Percentiles rank a stretch among this genome's conserved stretches.
These are phyloP conservation scores for Venturia nashicola DNA, from an alignment of 2,329 filamentous ascomycete species.

Conservation along the genomic window DNA sequence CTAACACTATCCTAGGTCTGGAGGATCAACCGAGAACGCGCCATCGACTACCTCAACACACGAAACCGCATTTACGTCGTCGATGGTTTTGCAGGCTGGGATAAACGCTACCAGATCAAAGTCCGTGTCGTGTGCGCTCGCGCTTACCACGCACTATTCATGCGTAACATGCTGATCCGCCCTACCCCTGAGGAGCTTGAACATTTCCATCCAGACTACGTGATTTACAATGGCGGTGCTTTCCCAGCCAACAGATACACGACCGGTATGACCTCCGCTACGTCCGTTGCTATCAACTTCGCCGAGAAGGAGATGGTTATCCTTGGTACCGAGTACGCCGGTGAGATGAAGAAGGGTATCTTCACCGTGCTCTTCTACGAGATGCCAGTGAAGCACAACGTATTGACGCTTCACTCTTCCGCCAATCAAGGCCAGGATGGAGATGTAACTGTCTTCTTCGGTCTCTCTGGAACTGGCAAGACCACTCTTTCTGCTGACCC, in stretches of 20 bases:
- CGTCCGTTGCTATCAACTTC: constrained; percentile 98
- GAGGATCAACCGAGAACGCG: constrained; percentile 98
- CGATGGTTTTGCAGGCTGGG: constrained; percentile 96
- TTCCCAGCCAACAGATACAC: constrained; percentile 99
- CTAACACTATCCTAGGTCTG: constrained; percentile 56
- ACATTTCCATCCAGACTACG: constrained; percentile 98
- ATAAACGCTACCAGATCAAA: constrained; percentile 93
- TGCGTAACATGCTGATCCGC: constrained; percentile 99
- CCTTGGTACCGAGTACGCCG: constrained; percentile 95
- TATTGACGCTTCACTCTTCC: constrained; percentile 94
- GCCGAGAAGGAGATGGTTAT: constrained; percentile 99
- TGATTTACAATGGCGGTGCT: constrained; percentile 97
- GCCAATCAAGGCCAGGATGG: constrained; percentile 92
- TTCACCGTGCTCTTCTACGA: constrained; percentile 99
- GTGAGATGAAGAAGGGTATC: constrained; percentile 96
- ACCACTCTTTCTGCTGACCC: constrained; percentile 95
- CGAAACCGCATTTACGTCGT: constrained; percentile 97
- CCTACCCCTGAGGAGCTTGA: constrained; percentile 83
- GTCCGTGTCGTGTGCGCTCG: constrained; percentile 97
- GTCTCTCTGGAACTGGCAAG: constrained; percentile 96
- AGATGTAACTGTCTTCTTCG: constrained; percentile 98
- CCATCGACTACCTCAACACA: constrained; percentile 98
- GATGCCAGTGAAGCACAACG: constrained; percentile 99
- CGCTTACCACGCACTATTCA: constrained; percentile 98
- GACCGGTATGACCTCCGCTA: constrained; percentile 95